phyloP scores from a whole-genome alignment of 2,329 filamentous ascomycete species.

The Plenodomus tracheiphilus region DNA sequence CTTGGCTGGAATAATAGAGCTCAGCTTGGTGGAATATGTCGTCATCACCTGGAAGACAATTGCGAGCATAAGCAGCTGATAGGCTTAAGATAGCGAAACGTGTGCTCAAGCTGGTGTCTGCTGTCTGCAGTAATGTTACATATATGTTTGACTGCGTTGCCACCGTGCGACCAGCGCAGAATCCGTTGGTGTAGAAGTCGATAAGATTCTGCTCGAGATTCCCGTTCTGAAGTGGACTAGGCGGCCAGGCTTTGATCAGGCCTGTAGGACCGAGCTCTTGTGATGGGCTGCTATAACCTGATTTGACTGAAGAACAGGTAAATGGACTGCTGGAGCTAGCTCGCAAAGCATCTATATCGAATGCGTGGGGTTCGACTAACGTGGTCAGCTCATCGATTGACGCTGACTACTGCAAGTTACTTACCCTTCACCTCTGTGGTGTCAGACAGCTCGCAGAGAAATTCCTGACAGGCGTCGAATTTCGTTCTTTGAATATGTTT shows the following conservation, averaged over 20 bases:
- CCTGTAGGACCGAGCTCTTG: conserved; percentile 27
- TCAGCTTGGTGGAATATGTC: conserved; percentile 36
- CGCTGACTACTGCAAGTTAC: background rate
- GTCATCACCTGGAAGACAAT: conserved; percentile 33
- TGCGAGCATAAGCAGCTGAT: conserved; percentile 37
- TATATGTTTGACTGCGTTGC: conserved; percentile 34
- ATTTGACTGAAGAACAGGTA: conserved; percentile 27
- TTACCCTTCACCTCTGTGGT: conserved; percentile 34
- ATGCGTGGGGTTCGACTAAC: conserved; percentile 30
- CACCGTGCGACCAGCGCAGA: conserved; percentile 37
- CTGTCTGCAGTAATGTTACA: conserved; percentile 22
- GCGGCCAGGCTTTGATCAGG: conserved; percentile 37
- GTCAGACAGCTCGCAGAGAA: conserved; percentile 39
- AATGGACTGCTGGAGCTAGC: conserved; percentile 32
- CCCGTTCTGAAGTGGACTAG: conserved; percentile 16
- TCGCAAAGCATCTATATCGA: conserved; percentile 28
- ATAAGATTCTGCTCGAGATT: conserved; percentile 35
- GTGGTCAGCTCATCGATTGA: conserved; percentile 9
- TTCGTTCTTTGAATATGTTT: conserved; percentile 38
- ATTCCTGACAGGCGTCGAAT: conserved; percentile 40
- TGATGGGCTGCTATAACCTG: conserved; percentile 28
- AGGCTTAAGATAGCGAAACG: conserved; percentile 37
- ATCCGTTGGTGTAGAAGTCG: conserved; percentile 37
- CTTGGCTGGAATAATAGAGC: conserved; percentile 39
- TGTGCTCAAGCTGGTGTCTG: conserved; percentile 34